These are phyloP conservation scores for Holtermannia corniformis DNA, from an alignment of 768 basidiomycete species.

Conservation along the genomic window DNA sequence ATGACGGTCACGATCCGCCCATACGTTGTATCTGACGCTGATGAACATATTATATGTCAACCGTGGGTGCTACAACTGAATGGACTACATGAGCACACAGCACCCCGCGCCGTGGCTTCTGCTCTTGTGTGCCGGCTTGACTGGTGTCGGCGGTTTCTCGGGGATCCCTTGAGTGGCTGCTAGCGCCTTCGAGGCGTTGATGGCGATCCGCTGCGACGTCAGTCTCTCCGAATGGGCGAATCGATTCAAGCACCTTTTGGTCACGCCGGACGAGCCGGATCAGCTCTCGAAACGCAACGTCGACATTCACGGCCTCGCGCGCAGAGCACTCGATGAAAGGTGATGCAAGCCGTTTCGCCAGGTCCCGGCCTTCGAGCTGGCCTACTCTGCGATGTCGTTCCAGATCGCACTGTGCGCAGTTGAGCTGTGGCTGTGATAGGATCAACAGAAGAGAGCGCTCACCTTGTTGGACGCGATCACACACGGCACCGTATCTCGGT, in stretches of 20 bases:
- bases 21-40: background rate
- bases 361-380: conserved; percentile 33
- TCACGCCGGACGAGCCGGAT: conserved; percentile 44
- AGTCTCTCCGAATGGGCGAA: background rate
- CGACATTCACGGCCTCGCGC: conserved; percentile 46
- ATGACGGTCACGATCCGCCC: background rate
- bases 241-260: conserved; percentile 44
- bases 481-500: conserved; percentile 45
- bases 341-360: conserved; percentile 39
- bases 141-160: background rate
- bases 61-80: no score
- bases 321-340: conserved; percentile 47
- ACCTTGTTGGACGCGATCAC: conserved; percentile 48
- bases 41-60: no score
- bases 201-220: background rate
- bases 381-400: conserved; percentile 20
- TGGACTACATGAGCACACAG: background rate
- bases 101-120: background rate
- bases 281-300: conserved; percentile 45
- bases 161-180: background rate
- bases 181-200: background rate
- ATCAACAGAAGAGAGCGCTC: background rate
- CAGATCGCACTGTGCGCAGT: conserved; percentile 24
- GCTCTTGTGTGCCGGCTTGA: background rate
- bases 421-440: no score